Evolutionary conservation across 495 filamentous ascomycete genomes (phyloP).

Genomic region (Amphirosellinia nigrospora): DNA sequence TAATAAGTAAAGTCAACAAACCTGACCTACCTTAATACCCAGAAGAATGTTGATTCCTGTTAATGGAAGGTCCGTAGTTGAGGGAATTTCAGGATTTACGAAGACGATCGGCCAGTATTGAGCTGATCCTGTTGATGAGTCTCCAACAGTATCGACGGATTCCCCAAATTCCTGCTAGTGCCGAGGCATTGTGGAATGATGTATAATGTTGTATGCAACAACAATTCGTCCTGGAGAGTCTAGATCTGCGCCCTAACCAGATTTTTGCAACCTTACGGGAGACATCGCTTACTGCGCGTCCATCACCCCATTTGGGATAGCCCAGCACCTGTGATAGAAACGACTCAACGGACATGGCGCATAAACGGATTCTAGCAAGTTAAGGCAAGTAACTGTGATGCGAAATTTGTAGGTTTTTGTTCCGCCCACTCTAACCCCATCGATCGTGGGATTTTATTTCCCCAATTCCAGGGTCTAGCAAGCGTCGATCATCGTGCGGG

Average conservation of each 20-base stretch:
- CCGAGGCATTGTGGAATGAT: slow-evolving; percentile 13
- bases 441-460: slow-evolving; percentile 7
- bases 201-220: neutral
- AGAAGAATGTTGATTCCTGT: neutral
- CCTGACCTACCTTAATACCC: neutral
- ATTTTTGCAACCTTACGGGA: neutral
- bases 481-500: slow-evolving; percentile 23
- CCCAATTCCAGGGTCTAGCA: slow-evolving; percentile 21
- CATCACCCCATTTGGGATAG: neutral
- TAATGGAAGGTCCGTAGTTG: neutral
- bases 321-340: neutral
- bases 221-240: neutral
- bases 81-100: neutral
- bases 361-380: neutral
- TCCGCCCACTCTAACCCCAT: slow-evolving; percentile 3
- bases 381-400: neutral
- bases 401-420: neutral
- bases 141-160: slow-evolving; percentile 2
- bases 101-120: neutral
- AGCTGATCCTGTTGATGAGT: neutral
- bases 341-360: neutral
- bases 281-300: slow-evolving; percentile 2
- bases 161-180: slow-evolving; percentile 1
- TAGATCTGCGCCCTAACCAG: neutral
- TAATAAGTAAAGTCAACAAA: neutral